These are phyloP conservation scores for Dendrothele bispora DNA, from an alignment of 768 basidiomycete species.

Conservation along the genomic window DNA sequence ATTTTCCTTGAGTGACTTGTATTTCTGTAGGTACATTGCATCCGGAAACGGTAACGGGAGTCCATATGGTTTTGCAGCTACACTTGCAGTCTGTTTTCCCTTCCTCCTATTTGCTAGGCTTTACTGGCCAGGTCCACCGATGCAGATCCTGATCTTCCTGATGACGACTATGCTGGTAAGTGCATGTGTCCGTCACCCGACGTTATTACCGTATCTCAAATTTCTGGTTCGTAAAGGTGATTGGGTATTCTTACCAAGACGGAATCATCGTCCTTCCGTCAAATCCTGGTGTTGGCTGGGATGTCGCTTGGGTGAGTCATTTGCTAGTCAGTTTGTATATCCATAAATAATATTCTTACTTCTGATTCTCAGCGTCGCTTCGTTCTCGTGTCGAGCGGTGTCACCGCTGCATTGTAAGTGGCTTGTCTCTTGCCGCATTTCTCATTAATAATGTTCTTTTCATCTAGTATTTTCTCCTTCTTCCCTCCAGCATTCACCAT, in stretches of 20 bases:
- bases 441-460: not conserved
- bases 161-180: conserved; percentile 62
- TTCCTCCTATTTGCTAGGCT: conserved; percentile 69
- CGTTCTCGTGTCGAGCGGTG: conserved; percentile 68
- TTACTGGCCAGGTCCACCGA: conserved; percentile 71
- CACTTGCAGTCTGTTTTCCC: conserved; percentile 68
- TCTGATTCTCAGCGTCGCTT: conserved; percentile 52
- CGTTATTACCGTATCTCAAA: not conserved
- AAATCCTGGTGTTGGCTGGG: conserved; percentile 58
- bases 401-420: conserved; percentile 73
- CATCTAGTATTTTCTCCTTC: conserved; percentile 61
- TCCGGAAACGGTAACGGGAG: conserved; percentile 59
- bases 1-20: not conserved
- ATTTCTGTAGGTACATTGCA: conserved; percentile 61
- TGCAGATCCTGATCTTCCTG: conserved; percentile 71
- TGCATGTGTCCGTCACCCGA: not conserved
- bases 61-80: conserved; percentile 69
- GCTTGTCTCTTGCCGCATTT: not conserved
- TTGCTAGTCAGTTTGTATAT: not conserved
- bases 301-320: conserved; percentile 64
- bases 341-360: not conserved
- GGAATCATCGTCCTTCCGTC: conserved; percentile 44
- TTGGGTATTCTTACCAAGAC: conserved; percentile 77
- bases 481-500: conserved; percentile 77
- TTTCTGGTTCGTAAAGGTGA: conserved; percentile 39